Evolutionary conservation across 1,284 basidiomycete genomes (phyloP).

Genomic region (Pseudozyma sp.): DNA sequence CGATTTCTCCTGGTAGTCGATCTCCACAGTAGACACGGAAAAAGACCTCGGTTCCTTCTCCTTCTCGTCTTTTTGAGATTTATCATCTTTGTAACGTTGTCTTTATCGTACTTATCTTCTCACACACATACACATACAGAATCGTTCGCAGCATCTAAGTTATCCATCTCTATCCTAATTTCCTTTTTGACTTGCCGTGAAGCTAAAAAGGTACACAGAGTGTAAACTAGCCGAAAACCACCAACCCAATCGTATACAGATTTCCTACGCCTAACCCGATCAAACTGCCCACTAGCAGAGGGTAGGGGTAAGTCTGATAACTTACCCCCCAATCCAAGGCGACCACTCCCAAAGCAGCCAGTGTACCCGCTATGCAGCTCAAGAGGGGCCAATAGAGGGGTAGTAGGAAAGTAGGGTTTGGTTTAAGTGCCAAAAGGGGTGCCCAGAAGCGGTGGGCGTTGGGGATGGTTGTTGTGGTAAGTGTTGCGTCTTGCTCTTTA

Average conservation of each 20-base stretch:
- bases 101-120: too few species aligned
- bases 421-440: constrained; percentile 17
- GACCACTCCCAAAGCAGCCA: constrained; percentile 6
- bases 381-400: constrained; percentile 35
- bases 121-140: too few species aligned
- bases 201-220: neutral
- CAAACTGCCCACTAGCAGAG: constrained; percentile 19
- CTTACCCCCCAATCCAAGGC: constrained; percentile 29
- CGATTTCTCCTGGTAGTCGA: constrained; percentile 22
- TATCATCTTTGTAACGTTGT: too few species aligned
- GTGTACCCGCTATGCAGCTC: neutral
- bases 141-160: too few species aligned
- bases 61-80: too few species aligned
- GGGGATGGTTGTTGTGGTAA: constrained; percentile 2
- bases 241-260: constrained; percentile 7
- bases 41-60: too few species aligned
- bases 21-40: neutral
- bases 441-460: constrained; percentile 7
- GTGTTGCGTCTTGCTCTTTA: neutral
- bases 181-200: neutral
- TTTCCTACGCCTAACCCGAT: constrained; percentile 12
- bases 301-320: constrained; percentile 46
- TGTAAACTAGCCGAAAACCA: constrained; percentile 22
- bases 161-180: neutral
- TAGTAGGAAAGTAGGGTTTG: constrained; percentile 19